A percentile compares a stretch with the other conserved stretches of the same genome.
Conservation (phyloP, 164 flowering plant species). For the Pachysandra terminalis region DNA sequence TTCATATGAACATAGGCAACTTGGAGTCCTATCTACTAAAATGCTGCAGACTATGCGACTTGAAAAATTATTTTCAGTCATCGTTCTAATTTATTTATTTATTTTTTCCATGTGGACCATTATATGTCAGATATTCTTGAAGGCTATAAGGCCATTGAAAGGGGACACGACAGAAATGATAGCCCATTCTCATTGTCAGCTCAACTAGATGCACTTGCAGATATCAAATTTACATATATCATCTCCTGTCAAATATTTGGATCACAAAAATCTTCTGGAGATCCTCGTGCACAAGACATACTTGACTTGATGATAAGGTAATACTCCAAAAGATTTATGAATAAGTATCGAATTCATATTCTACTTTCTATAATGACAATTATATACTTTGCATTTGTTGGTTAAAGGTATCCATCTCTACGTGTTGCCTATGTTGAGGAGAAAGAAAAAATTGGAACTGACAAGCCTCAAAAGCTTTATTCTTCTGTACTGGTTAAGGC, state of each 20-base stretch:
- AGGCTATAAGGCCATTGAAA: conserved; percentile 54
- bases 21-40: neutral
- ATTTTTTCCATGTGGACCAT: neutral
- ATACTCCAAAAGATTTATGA: neutral
- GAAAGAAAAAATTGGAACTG: conserved; percentile 56
- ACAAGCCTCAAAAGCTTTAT: conserved; percentile 50
- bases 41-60: neutral
- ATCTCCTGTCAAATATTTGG: conserved; percentile 85
- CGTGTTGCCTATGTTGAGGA: conserved; percentile 98
- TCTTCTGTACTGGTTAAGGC: conserved; percentile 79
- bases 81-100: neutral
- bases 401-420: conserved; percentile 71
- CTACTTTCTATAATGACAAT: conserved; percentile 1
- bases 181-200: conserved; percentile 39
- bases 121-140: conserved; percentile 67
- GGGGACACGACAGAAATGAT: conserved; percentile 32
- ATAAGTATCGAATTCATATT: neutral
- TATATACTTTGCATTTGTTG: conserved; percentile 8
- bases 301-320: conserved; percentile 78
- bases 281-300: conserved; percentile 74
- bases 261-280: conserved; percentile 63
- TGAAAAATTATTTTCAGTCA: neutral
- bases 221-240: conserved; percentile 79
- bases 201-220: conserved; percentile 73
- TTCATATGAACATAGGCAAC: neutral